phyloP scores from a whole-genome alignment of 2,329 filamentous ascomycete species.

The Fusarium zealandicum region DNA sequence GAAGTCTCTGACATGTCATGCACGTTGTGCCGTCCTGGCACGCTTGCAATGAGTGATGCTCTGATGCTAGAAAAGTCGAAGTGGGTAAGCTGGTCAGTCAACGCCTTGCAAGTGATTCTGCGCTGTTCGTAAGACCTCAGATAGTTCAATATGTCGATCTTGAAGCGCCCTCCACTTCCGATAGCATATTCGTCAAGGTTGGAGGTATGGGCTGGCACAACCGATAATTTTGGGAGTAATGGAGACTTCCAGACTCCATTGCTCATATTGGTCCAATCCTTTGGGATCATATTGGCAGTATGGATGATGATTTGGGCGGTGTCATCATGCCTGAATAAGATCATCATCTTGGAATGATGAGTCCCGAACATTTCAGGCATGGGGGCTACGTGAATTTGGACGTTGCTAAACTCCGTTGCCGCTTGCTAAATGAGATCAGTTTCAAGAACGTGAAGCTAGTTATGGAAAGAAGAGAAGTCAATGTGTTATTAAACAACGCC shows the following conservation, averaged over 20 bases:
- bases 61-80: constrained; percentile 76
- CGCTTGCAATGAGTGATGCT: constrained; percentile 78
- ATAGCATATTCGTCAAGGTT: constrained; percentile 19
- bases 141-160: constrained; percentile 76
- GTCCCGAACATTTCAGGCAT: constrained; percentile 88
- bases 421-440: constrained; percentile 57
- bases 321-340: constrained; percentile 80
- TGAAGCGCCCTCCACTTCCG: constrained; percentile 76
- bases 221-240: constrained; percentile 60
- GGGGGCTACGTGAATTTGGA: constrained; percentile 74
- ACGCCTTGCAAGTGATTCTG: constrained; percentile 58
- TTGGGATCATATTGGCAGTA: constrained; percentile 88
- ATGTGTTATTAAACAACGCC: not conserved
- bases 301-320: constrained; percentile 82
- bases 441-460: not conserved
- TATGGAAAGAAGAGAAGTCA: too few species aligned
- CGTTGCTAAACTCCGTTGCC: constrained; percentile 68
- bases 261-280: constrained; percentile 88
- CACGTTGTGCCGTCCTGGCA: constrained; percentile 71
- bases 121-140: constrained; percentile 71
- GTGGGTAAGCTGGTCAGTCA: constrained; percentile 63
- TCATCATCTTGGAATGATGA: constrained; percentile 86
- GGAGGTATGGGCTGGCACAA: constrained; percentile 14
- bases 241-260: constrained; percentile 85
- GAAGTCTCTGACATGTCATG: constrained; percentile 57